Base-by-base conservation (phyloP, 2,329 filamentous ascomycete species). In the Fusarium sp. region DNA sequence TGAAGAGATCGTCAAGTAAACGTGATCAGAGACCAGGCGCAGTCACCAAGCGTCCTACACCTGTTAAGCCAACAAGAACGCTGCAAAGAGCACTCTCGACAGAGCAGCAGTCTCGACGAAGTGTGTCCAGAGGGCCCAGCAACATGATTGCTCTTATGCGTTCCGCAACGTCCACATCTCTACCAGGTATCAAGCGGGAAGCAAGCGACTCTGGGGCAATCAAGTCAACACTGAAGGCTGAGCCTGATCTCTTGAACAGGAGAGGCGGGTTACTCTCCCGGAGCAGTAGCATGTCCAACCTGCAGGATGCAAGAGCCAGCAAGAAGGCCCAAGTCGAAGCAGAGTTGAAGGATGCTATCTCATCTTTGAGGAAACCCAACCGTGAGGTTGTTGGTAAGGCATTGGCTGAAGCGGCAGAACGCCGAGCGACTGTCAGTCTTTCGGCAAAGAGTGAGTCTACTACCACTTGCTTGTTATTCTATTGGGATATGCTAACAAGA, bases 321-420 rank as follows among this genome's bases (percentile, higher is more conserved):
- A 93, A 90, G 80, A 92, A 92, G 79, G 92, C 91, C 4, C 83
- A 89, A 24, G 87, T 94, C 2, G 91, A 94, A 57, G 90, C 91
- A 31, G 92, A 95, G 78, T 83, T 96, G 37, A 90, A 91, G 74
- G 90, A 94, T 68, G 94, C 94, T 10, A 95, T 97, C 59, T 89
- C 89, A 7, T 89, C 91, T 11, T 81, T 96, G 48, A 92, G 93
- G 80, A 94, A 92, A 81, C 94, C 94, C 1, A 95, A 96, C 77
- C 89, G 94, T 54, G 88, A 90, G 24, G 86, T 93, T 45, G 92
- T 92, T 14, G 91, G 91, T 35, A 92, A 91, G 76, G 88, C 90
- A 41, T 86, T 93, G 66, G 90, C 89, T 5, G 92, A 94, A 73
- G 92, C 90, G 29, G 88, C 90, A 6, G 92, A 95, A 80, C 88